These are phyloP conservation scores for Hordeum marinum DNA, from an alignment of 176 grass and related monocot genomes.

Conservation along the genomic window DNA sequence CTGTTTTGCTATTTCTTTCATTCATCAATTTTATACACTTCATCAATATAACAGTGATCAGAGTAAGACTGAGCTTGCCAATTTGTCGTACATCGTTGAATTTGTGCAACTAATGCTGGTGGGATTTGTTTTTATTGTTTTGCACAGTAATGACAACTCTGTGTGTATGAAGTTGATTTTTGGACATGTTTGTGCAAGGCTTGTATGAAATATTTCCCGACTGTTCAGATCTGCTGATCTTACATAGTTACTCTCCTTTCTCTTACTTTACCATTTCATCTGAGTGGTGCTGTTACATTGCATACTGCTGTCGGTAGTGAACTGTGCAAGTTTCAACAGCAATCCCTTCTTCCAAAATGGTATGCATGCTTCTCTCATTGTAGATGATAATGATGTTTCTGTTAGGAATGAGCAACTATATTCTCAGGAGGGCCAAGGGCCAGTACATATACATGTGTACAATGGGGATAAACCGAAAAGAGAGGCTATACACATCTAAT, in stretches of 20 bases:
- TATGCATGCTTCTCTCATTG: not conserved
- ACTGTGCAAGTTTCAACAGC: not conserved
- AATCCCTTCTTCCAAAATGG: constrained; percentile 2
- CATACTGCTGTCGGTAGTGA: constrained; percentile 17
- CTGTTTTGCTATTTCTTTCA: constrained; percentile 4
- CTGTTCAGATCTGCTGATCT: not conserved
- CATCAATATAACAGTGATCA: not conserved
- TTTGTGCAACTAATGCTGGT: not conserved
- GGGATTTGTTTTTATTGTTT: constrained; percentile 8
- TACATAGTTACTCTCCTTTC: constrained; percentile 10
- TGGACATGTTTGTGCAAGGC: constrained; percentile 12
- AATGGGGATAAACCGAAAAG: too few relatives aligned
- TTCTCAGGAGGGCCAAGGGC: too few relatives aligned
- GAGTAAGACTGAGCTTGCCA: not conserved
- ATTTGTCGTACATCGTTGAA: not conserved
- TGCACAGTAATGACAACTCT: constrained; percentile 15
- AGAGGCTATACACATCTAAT: too few relatives aligned
- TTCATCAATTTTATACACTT: constrained; percentile 5
- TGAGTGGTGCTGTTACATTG: not conserved
- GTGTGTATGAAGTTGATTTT: not conserved
- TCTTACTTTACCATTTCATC: constrained; percentile 5
- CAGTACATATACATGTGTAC: too few relatives aligned
- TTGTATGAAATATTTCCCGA: constrained; percentile 9
- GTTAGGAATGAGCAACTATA: too few relatives aligned
- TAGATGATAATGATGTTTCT: constrained; percentile 3